Evolutionary conservation across 257 asterid species (phyloP), one percentile per base, ranked within the genome.

Genomic region (Gentiana macrophylla): DNA sequence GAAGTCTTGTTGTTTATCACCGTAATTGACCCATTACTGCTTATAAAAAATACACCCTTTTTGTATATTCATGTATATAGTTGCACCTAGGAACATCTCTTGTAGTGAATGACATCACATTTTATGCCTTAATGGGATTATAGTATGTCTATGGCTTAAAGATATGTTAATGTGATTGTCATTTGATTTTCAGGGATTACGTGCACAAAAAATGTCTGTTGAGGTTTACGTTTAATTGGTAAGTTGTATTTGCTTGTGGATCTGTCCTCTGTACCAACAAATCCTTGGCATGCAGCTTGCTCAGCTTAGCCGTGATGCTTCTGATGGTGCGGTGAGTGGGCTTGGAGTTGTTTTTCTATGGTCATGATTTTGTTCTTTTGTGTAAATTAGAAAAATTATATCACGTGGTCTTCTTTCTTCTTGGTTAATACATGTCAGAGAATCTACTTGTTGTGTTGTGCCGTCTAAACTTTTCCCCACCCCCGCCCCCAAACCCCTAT

Each of bases 291-390:
- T 92, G 82, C 94, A 88, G 73, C 91, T 92, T 46, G 97, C 97
- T 10, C 97, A 83, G 68, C 82, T 92, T 52, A 73, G 98, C 48
- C 93, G 94, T 55, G 97, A 92, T 80, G 98, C 98, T 58, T 92
- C 97, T 75, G n/a, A n/a, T n/a, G 98, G 97, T 74, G 98, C 94
- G 51, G 98, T 91, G 69, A 44, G 96, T 83, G 63, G 10, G 61
- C 70, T 61, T 48, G 54, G 32, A 11, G 35, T 38, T 46, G 41
- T 55, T 37, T 35, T 1, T 64, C 37, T 32, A 8, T 37, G 9
- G 2, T 53, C n/a, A n/a, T n/a, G n/a, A 1, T 4, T 69, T 36
- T 50, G 4, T 12, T n/a, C n/a, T 38, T 24, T 24, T 24, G 24
- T 1, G 24, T 24, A 24, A 24, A 24, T 24, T 24, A 24, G 24